These are phyloP conservation scores for Neonectria magnoliae DNA, from an alignment of 2,329 filamentous ascomycete genomes.

Conservation along the genomic window DNA sequence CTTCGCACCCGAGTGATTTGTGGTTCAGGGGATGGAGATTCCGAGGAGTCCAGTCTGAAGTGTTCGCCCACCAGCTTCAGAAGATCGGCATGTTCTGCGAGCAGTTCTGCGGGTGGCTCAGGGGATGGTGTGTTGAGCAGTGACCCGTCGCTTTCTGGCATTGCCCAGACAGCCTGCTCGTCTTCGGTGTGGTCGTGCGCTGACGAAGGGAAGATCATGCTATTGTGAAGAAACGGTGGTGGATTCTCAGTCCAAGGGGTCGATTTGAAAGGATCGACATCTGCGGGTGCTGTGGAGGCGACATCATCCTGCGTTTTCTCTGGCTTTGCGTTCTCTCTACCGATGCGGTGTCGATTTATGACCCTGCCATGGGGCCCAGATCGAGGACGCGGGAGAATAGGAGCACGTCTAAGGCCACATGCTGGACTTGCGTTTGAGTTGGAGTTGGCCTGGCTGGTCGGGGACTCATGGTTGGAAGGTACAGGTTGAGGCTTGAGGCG, in stretches of 20 bases:
- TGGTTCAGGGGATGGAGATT: conserved; percentile 24
- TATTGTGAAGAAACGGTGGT: conserved; percentile 24
- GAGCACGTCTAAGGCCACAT: conserved; percentile 16
- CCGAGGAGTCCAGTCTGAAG: conserved; percentile 20
- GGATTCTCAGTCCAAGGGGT: conserved; percentile 25
- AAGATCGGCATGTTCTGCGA: conserved; percentile 32
- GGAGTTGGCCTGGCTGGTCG: conserved; percentile 14
- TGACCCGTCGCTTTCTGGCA: conserved; percentile 10
- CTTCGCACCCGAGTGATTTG: conserved; percentile 32
- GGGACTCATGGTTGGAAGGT: neutral
- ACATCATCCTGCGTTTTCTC: conserved; percentile 18
- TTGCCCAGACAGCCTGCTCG: conserved; percentile 22
- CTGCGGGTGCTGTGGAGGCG: neutral
- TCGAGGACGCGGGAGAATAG: conserved; percentile 9
- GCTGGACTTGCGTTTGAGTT: neutral
- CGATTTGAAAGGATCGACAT: conserved; percentile 15
- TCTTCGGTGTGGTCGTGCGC: conserved; percentile 19
- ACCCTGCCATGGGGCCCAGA: neutral
- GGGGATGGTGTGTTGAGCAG: conserved; percentile 3
- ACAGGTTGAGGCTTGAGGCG: conserved; percentile 16
- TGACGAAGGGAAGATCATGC: conserved; percentile 6
- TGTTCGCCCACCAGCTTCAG: conserved; percentile 29
- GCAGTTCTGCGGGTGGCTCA: conserved; percentile 17
- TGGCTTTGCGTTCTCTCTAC: conserved; percentile 24
- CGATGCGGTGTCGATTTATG: neutral